phyloP scores from a whole-genome alignment of 176 grass and related monocot genomes.

The Aegilops umbellulata region DNA sequence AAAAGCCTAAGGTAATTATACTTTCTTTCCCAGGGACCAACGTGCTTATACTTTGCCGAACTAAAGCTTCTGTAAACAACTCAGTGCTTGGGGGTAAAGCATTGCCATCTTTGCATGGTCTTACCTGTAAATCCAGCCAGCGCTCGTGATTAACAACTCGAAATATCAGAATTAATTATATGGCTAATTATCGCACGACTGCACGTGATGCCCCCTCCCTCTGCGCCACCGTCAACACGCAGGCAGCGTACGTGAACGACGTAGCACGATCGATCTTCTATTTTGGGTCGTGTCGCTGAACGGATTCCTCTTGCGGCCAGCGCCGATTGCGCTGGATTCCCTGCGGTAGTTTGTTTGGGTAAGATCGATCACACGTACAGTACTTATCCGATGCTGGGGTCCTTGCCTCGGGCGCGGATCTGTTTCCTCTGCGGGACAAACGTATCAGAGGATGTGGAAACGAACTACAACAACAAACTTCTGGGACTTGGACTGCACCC shows the following conservation, averaged over 20 bases:
- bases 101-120: neutral
- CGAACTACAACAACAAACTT: neutral
- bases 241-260: neutral
- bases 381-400: neutral
- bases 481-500: neutral
- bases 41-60: neutral
- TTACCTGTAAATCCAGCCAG: slow-evolving; percentile 16
- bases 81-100: neutral
- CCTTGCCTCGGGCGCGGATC: no score
- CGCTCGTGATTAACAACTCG: slow-evolving; percentile 13
- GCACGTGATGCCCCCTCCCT: neutral
- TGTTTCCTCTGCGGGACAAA: neutral
- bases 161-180: neutral
- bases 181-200: neutral
- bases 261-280: neutral
- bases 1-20: neutral
- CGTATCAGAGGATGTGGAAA: neutral
- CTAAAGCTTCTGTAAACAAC: neutral
- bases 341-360: neutral
- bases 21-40: neutral
- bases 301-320: neutral
- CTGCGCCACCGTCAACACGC: neutral
- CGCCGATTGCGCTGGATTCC: neutral
- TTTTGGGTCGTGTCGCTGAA: neutral
- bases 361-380: no score